Evolutionary conservation across 2,329 filamentous ascomycete species (phyloP).

Genomic region (Falciphora oryzae): DNA sequence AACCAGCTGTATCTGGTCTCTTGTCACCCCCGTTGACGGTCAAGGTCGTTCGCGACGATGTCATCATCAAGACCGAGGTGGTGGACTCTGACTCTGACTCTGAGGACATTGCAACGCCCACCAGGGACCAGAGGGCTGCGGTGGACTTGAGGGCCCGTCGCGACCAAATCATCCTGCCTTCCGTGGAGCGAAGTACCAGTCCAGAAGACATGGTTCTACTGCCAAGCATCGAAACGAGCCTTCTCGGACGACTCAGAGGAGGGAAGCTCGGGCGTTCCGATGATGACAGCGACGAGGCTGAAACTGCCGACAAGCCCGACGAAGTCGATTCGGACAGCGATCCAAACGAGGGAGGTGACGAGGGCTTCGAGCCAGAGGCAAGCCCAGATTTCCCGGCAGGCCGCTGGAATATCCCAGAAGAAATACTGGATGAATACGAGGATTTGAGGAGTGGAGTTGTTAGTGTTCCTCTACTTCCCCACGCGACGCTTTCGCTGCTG

Average conservation of each 20-base stretch:
- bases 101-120: background rate
- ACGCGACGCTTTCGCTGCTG: too few species aligned
- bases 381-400: background rate
- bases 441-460: background rate
- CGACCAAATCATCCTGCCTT: slow-evolving; percentile 2
- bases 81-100: background rate
- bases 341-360: background rate
- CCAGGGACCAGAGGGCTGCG: background rate
- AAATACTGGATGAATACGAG: background rate
- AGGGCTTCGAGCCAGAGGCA: background rate
- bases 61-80: background rate
- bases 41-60: background rate
- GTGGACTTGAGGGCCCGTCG: background rate
- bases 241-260: slow-evolving; percentile 4
- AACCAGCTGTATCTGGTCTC: background rate
- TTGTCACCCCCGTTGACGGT: background rate
- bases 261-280: background rate
- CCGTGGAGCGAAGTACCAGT: slow-evolving; percentile 3
- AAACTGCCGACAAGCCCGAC: background rate
- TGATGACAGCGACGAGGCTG: background rate
- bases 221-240: slow-evolving; percentile 1
- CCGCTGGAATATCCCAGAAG: slow-evolving; percentile 1
- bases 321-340: background rate
- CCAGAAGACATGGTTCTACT: background rate
- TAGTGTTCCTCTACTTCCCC: background rate